Base-by-base conservation (phyloP, 768 basidiomycete species). In the Suillus paluster region DNA sequence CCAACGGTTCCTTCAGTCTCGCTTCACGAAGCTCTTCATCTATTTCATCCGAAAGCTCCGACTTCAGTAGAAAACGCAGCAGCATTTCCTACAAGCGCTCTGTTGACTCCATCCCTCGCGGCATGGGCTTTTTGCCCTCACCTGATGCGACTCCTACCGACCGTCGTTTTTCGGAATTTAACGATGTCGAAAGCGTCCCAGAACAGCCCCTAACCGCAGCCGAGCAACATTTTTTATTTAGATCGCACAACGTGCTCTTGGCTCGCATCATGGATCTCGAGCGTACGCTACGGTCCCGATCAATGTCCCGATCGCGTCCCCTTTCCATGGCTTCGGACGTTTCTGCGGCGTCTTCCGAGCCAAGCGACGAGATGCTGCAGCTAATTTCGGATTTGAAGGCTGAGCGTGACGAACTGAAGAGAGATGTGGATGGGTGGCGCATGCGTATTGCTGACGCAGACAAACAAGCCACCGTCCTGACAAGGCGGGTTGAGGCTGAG, bases 361-460 rank as follows among this genome's bases (percentile, higher is more conserved):
- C 89, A 7, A 86, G 78, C 62, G 91, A 94, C 67, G 94, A 94
- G 77, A 88, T 94, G 85, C 76, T 93, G 44, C 81, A 83, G 66
- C 81, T 91, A 41, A 80, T 94, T 58, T 80, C 88, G 4, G 92
- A 93, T 70, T 81, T 94, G 68, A 94, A 95, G 73, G 83, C 88
- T 14, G 95, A 98, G 75, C 82, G 96, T 34, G 96, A 99, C 68
- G 90, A 94, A 62, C 80, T 98, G 56, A 90, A 89, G 73, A 86
- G 87, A 57, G 95, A 98, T 73, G 88, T 95, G 0, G 90, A 94
- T 66, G 91, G 90, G 0, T 97, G 95, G 94, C 83, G 91, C 63
- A 81, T 76, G 38, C 83, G 95, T 25, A 91, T 95, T 52, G 80
- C 80, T 15, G 89, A 91, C 69, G 80, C 93, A 67, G 92, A 97